Base-by-base conservation (phyloP, 768 basidiomycete genomes). In the Gloeopeniophorella convolvens region DNA sequence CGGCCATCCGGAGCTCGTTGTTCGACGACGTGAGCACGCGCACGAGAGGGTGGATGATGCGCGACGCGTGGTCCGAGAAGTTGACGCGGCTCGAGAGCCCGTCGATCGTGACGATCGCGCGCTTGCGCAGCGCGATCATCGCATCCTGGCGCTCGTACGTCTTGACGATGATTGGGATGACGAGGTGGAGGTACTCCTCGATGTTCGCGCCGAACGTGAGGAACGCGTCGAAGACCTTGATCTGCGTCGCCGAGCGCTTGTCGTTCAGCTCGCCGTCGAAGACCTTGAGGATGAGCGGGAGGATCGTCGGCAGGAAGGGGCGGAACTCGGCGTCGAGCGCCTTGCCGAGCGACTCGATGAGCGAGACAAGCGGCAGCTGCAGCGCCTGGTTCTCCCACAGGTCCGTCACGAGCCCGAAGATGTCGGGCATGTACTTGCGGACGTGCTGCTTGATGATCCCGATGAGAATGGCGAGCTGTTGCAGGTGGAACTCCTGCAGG, bases 371-470 rank as follows among this genome's bases (percentile, higher is more conserved):
- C 5, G 93, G 91, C 40, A 94, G 76, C 60, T 98, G 95, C 20
- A 97, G 75, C 9, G 83, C 71, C 4, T 72, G 68, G 51, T 82
- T 86, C 26, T 92, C 85, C 95, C 96, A 99, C 40, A 95, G 80
- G 50, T 96, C 92, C 20, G 80, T 83, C 42, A 97, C 81, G 30
- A 98, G 76, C 35, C 69, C 74, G 67, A 97, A 91, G 26, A 98
- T 76, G 10, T 90, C 85, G 1, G 81, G 78, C 54, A 90, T 84
- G 65, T 91, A 92, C 61, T 89, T 93, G 48, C 95, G 85, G 53
- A 98, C 83, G 63, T 98, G 96, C 64, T 95, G 92, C 66, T 94
- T 96, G 71, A 98, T 92, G 63, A 98, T 96, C 27, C 87, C 83
- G 46, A 97, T 86, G 44, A 99, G 79, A 56, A 96, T 93, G 9